These are phyloP conservation scores for Ormosia semicastrata DNA, from an alignment of 306 rosid species.

Conservation along the genomic window DNA sequence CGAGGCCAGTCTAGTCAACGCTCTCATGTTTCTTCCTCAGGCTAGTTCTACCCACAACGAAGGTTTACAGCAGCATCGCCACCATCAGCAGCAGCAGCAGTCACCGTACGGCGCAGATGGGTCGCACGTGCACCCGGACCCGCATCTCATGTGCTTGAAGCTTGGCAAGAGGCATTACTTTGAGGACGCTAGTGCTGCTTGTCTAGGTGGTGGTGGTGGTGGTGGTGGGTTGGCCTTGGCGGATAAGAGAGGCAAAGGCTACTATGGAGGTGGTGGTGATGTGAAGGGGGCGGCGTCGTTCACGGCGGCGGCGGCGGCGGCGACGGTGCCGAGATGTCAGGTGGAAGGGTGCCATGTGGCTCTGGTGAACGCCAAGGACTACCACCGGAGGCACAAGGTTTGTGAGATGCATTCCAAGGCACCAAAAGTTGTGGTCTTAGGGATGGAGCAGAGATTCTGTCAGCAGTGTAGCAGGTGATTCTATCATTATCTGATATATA, in stretches of 20 bases:
- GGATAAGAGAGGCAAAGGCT: conserved; percentile 53
- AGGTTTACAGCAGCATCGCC: background rate
- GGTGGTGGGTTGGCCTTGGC: conserved; percentile 23
- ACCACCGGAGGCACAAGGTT: conserved; percentile 92
- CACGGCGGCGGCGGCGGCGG: background rate
- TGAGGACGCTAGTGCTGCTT: conserved; percentile 49
- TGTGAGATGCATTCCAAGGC: conserved; percentile 97
- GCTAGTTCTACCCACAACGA: background rate
- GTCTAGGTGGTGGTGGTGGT: conserved; percentile 2
- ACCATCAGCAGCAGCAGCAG: background rate
- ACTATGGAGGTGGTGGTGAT: background rate
- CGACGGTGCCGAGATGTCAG: conserved; percentile 71
- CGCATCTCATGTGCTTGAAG: conserved; percentile 80
- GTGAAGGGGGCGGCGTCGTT: background rate
- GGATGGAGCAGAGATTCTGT: conserved; percentile 90
- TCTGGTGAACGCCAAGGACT: conserved; percentile 76
- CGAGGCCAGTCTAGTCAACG: conserved; percentile 22
- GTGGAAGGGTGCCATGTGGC: conserved; percentile 94
- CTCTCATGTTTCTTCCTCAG: conserved; percentile 29
- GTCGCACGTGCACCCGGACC: conserved; percentile 60
- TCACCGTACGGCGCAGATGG: conserved; percentile 39
- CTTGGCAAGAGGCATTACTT: conserved; percentile 92
- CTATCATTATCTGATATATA: background rate
- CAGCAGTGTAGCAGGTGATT: conserved; percentile 96
- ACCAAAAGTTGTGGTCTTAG: conserved; percentile 72